Evolutionary conservation across 2,329 filamentous ascomycete species (phyloP).

Genomic region (Diaporthe eres): DNA sequence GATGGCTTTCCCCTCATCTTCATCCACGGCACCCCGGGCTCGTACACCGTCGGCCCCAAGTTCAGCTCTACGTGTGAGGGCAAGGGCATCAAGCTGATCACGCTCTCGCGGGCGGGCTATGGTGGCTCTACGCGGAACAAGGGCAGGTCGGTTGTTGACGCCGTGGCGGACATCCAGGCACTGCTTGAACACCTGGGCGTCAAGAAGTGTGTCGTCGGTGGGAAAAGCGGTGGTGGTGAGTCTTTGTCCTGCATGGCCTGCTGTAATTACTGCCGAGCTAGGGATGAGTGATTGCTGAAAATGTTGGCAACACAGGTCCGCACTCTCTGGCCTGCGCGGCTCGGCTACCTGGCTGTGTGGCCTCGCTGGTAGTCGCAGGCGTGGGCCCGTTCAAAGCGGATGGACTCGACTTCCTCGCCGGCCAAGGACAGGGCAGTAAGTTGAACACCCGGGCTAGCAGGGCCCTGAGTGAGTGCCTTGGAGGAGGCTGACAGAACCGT

Average conservation of each 20-base stretch:
- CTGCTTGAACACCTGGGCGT: conserved; percentile 37
- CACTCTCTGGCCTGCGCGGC: conserved; percentile 39
- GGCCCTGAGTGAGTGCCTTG: neutral
- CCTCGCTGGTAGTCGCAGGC: conserved; percentile 28
- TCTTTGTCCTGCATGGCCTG: neutral
- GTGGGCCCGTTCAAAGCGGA: conserved; percentile 25
- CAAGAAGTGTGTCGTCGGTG: conserved; percentile 37
- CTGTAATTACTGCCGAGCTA: neutral
- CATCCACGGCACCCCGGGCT: conserved; percentile 38
- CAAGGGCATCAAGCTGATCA: conserved; percentile 38
- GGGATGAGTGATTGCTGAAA: neutral
- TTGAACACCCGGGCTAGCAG: neutral
- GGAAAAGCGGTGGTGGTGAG: conserved; percentile 40
- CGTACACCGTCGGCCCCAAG: conserved; percentile 22
- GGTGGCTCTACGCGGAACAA: conserved; percentile 33
- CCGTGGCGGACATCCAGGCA: conserved; percentile 36
- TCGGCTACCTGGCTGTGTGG: conserved; percentile 36
- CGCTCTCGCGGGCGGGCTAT: conserved; percentile 37
- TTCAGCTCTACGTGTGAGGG: conserved; percentile 22
- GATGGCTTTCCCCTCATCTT: conserved; percentile 34
- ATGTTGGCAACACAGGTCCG: neutral
- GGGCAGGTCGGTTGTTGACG: conserved; percentile 32
- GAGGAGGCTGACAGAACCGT: neutral
- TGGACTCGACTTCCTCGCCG: conserved; percentile 35
- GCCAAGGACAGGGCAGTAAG: conserved; percentile 36